A percentile compares a stretch with the other conserved stretches of the same genome.
Conservation (phyloP, 148 eudicot genomes). For the Heliosperma pusillum region DNA sequence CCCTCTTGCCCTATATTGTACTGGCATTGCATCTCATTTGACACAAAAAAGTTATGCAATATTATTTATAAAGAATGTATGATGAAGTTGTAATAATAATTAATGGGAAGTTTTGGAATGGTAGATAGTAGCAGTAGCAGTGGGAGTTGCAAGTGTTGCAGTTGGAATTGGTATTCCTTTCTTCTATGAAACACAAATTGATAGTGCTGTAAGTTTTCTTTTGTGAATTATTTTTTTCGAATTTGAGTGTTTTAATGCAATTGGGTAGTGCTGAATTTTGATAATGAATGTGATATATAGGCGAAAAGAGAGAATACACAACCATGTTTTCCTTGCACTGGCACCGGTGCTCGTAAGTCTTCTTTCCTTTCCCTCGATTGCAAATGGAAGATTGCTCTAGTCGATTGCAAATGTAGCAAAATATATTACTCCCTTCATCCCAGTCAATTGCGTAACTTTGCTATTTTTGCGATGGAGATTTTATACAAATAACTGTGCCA, state of each 20-base stretch:
- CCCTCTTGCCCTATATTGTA: no score
- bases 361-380: background rate
- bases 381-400: no score
- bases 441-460: no score
- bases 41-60: no score
- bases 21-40: no score
- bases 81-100: background rate
- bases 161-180: constrained; percentile 89
- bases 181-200: constrained; percentile 89
- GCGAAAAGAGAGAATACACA: constrained; percentile 87
- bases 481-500: no score
- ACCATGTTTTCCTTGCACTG: constrained; percentile 88
- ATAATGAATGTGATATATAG: constrained; percentile 36
- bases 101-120: background rate
- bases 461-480: no score
- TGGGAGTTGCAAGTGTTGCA: constrained; percentile 81
- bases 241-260: background rate
- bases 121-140: constrained; percentile 80
- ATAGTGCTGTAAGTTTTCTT: constrained; percentile 63
- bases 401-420: no score
- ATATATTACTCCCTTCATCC: no score
- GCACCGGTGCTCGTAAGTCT: constrained; percentile 90
- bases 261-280: background rate
- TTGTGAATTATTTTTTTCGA: background rate
- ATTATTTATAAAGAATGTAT: no score